Conservation (phyloP, 1,139 yeast genomes). For the Blastobotrys serpentis region DNA sequence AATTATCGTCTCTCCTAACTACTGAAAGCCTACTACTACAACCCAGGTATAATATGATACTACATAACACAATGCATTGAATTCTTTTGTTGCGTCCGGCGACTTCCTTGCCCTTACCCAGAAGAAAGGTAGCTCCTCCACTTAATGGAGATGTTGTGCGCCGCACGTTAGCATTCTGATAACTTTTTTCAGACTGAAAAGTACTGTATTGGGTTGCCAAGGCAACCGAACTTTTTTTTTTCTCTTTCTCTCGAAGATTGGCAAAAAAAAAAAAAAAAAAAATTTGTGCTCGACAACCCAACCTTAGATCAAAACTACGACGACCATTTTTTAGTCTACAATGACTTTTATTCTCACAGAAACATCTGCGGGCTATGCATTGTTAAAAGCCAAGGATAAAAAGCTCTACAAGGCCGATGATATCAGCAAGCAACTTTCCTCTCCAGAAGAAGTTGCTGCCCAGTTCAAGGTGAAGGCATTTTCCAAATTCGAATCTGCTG, state of each 20-base stretch:
- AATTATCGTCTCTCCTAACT: no score
- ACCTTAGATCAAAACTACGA: background rate
- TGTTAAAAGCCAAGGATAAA: conserved; percentile 95
- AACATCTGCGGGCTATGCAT: conserved; percentile 98
- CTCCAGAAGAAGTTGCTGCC: conserved; percentile 75
- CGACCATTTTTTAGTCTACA: conserved; percentile 6
- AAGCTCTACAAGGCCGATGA: conserved; percentile 85
- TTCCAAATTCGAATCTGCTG: conserved; percentile 91
- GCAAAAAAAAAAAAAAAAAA: conserved; percentile 5
- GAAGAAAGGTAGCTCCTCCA: background rate
- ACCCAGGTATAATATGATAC: no score
- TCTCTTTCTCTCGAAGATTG: background rate
- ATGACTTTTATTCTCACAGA: conserved; percentile 97
- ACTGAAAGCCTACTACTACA: no score
- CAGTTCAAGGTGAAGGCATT: conserved; percentile 91
- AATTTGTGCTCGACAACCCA: background rate
- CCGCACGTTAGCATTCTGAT: background rate
- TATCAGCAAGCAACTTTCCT: conserved; percentile 72
- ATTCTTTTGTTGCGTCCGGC: background rate
- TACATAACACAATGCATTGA: background rate
- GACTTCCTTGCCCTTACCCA: background rate
- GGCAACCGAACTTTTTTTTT: background rate
- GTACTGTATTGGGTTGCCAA: background rate
- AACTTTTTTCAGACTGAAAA: background rate
- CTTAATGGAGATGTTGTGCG: background rate